Conservation (phyloP, 2,329 filamentous ascomycete genomes). For the Cladosporium velox region DNA sequence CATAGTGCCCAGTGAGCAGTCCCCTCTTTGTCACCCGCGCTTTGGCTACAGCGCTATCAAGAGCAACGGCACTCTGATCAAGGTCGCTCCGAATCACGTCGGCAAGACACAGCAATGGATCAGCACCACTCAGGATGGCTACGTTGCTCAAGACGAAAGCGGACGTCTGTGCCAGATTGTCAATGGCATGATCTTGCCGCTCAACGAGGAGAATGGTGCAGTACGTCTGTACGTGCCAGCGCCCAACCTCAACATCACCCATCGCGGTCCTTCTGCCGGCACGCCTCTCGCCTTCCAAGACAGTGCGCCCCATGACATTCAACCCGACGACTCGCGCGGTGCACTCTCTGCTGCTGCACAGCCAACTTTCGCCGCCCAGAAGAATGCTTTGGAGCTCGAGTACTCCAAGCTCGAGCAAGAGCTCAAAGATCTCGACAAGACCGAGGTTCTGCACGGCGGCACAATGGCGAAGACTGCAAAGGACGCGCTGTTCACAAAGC, state of each 20-base stretch:
- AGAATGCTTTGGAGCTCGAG: conserved; percentile 39
- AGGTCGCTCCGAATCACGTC: conserved; percentile 40
- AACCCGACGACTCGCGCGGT: neutral
- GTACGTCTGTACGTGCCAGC: conserved; percentile 40
- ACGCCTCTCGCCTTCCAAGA: conserved; percentile 7
- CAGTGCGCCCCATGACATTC: conserved; percentile 10
- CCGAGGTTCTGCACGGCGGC: conserved; percentile 39
- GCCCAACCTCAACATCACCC: conserved; percentile 38
- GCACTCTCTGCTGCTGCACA: conserved; percentile 19
- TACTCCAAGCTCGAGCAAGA: conserved; percentile 41
- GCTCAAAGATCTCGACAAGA: conserved; percentile 41
- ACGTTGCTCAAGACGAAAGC: conserved; percentile 39
- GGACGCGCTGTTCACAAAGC: conserved; percentile 36
- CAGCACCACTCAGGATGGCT: conserved; percentile 33
- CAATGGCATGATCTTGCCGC: conserved; percentile 39
- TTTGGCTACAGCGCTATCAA: conserved; percentile 43
- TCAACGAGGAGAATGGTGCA: conserved; percentile 37
- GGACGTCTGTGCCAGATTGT: conserved; percentile 42
- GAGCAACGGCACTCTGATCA: conserved; percentile 41
- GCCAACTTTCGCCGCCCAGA: conserved; percentile 34
- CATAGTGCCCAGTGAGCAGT: conserved; percentile 52
- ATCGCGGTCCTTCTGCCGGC: conserved; percentile 22
- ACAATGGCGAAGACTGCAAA: conserved; percentile 36
- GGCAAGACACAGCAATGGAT: conserved; percentile 33
- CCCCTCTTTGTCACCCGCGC: conserved; percentile 42